These are phyloP conservation scores for Trametopsis cervina DNA, from an alignment of 768 basidiomycete species.

Conservation along the genomic window DNA sequence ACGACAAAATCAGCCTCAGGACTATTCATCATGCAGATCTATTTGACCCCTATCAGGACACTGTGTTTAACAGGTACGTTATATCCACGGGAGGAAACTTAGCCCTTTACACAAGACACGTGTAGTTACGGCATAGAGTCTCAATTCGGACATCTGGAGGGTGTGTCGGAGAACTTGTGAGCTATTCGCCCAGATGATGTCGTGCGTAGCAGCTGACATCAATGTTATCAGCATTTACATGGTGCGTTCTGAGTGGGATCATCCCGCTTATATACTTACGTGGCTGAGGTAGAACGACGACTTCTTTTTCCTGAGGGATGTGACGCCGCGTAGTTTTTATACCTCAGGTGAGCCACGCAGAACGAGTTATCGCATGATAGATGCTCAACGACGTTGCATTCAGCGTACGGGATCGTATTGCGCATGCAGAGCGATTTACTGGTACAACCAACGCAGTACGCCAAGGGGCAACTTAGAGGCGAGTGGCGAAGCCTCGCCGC, in stretches of 20 bases:
- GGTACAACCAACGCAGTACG: slow-evolving; percentile 20
- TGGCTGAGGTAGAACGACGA: slow-evolving; percentile 31
- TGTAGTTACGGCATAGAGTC: slow-evolving; percentile 30
- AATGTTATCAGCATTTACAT: slow-evolving; percentile 1
- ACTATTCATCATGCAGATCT: slow-evolving; percentile 27
- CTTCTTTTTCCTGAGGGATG: slow-evolving; percentile 26
- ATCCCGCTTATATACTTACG: background rate
- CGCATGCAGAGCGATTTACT: slow-evolving; percentile 28
- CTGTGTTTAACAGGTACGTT: slow-evolving; percentile 28
- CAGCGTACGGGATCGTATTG: slow-evolving; percentile 31
- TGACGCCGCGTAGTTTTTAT: slow-evolving; percentile 27
- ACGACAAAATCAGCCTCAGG: slow-evolving; percentile 22
- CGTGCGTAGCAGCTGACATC: background rate
- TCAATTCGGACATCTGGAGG: slow-evolving; percentile 25
- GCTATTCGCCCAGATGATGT: background rate
- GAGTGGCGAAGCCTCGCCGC: slow-evolving; percentile 34
- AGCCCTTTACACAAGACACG: background rate
- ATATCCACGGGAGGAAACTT: background rate
- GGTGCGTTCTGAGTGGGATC: background rate
- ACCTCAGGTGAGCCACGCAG: slow-evolving; percentile 19
- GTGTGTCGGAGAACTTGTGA: slow-evolving; percentile 28
- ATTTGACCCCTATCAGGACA: slow-evolving; percentile 17
- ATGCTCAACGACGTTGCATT: background rate
- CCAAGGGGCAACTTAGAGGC: slow-evolving; percentile 17
- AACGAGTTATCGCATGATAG: too few relatives aligned